Evolutionary conservation across 805 yeast species (phyloP).

Genomic region (Zygosaccharomyces kombuchaensis): DNA sequence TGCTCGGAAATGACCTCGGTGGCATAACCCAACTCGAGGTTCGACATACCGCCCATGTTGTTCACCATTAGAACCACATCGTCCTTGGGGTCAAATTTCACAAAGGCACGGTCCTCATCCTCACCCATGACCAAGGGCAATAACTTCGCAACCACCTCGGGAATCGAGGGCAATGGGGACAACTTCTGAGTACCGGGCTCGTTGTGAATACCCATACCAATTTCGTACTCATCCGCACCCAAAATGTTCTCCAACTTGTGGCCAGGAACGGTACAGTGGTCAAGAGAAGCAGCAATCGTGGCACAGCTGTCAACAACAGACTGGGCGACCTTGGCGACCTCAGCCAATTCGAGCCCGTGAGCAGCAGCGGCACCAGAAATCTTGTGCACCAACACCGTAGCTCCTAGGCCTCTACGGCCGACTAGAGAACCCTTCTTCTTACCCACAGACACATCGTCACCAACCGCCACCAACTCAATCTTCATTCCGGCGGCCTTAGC

Average conservation of each 20-base stretch:
- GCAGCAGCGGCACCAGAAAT: conserved; percentile 71
- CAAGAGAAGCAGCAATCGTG: conserved; percentile 85
- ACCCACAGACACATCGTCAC: conserved; percentile 94
- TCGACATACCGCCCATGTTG: conserved; percentile 87
- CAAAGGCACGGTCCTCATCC: conserved; percentile 79
- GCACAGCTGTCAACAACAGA: conserved; percentile 62
- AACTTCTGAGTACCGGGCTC: conserved; percentile 76
- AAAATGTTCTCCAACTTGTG: conserved; percentile 53
- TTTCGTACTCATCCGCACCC: conserved; percentile 64
- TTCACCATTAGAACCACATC: conserved; percentile 70
- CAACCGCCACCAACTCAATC: conserved; percentile 70
- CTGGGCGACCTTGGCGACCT: conserved; percentile 55
- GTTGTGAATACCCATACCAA: conserved; percentile 95
- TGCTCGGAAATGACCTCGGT: conserved; percentile 53
- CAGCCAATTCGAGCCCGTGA: conserved; percentile 48
- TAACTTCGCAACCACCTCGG: conserved; percentile 50
- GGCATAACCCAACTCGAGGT: conserved; percentile 70
- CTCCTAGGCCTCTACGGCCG: conserved; percentile 92
- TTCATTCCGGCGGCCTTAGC: conserved; percentile 73
- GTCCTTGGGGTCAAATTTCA: conserved; percentile 58
- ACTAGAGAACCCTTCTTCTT: conserved; percentile 82
- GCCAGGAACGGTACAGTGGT: conserved; percentile 88
- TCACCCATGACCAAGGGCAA: conserved; percentile 57
- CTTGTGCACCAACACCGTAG: conserved; percentile 84
- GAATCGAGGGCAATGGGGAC: conserved; percentile 62